Evolutionary conservation across 2,329 filamentous ascomycete species (phyloP), one percentile per base, ranked within the genome.

Genomic region (Trichoderma atroviride): DNA sequence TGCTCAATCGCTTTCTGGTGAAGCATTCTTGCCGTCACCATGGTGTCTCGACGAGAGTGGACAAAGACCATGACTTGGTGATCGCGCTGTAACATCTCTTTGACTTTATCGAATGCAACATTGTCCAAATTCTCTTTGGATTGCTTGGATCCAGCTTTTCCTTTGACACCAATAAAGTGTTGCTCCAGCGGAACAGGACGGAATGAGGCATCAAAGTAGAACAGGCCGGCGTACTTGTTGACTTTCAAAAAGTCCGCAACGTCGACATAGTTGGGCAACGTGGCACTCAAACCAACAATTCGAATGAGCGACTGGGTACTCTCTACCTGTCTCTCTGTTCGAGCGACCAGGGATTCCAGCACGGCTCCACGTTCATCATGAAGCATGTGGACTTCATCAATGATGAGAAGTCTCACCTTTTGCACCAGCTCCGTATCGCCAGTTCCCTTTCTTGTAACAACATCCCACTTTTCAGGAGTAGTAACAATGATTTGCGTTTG

Each of bases 61-160:
- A 99, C 96, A 79, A 99, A 99, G 0, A 99, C 95, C 96, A 99
- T 99, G 73, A 99, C 88, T 79, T 99, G 96, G 76, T 99, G 96
- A n/a, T 92, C 94, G 70, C 86, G 84, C 76, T 94, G 89, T 3
- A 99, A 85, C 94, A 99, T 97, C 64, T 96, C 92, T 74, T 90
- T 91, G 58, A 97, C 94, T 78, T 99, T 99, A 73, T 98, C 94
- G 77, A 96, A 99, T 0, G 93, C 89, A 3, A 93, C 90, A 29
- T 86, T 86, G 74, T 99, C 96, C 33, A 99, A 83, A 73, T 98
- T 98, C 47, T 97, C 95, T 69, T 92, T 90, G 10, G 92, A 94
- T 70, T 90, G 88, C 77, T 91, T 96, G 29, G 88, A 89, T 5
- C 92, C 92, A 0, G 93, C 82, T 77, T 97, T 98, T 63, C 96